These are phyloP conservation scores for Tillandsia leiboldiana DNA, from an alignment of 176 grass and related monocot species.

Conservation along the genomic window DNA sequence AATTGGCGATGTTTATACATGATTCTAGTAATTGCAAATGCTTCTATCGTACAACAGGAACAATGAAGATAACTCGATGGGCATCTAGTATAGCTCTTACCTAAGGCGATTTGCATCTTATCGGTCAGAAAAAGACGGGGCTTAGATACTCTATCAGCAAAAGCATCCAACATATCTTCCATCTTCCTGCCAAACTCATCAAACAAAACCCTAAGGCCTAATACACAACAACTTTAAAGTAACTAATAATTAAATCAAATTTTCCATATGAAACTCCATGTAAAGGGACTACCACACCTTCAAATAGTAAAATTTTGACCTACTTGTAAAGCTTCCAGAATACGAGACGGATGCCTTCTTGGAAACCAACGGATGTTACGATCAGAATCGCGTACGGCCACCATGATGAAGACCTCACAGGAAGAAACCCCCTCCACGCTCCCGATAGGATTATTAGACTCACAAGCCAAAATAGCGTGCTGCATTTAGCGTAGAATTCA, in stretches of 20 bases:
- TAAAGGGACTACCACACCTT: not conserved
- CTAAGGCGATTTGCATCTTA: constrained; percentile 81
- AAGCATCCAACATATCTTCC: constrained; percentile 83
- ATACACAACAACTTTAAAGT: not conserved
- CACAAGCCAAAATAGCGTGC: constrained; percentile 89
- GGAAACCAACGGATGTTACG: constrained; percentile 71
- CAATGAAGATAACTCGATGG: not conserved
- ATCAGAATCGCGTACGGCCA: constrained; percentile 69
- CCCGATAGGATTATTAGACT: constrained; percentile 82
- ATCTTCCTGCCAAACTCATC: constrained; percentile 62
- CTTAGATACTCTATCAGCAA: constrained; percentile 82
- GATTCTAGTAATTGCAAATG: not conserved
- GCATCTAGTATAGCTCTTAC: constrained; percentile 21
- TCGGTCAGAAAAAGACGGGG: constrained; percentile 72
- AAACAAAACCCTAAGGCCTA: constrained; percentile 1
- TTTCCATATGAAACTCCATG: not conserved
- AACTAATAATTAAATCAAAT: not conserved
- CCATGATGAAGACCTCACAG: constrained; percentile 48
- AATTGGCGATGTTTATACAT: not conserved
- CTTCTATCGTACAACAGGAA: not conserved
- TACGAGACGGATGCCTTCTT: constrained; percentile 59
- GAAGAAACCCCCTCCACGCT: constrained; percentile 79
- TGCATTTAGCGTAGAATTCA: constrained; percentile 20
- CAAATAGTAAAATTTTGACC: constrained; percentile 14
- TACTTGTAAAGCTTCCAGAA: constrained; percentile 99